These are phyloP conservation scores for Kodamaea nitidulidarum DNA, from an alignment of 805 yeast genomes.

Conservation along the genomic window DNA sequence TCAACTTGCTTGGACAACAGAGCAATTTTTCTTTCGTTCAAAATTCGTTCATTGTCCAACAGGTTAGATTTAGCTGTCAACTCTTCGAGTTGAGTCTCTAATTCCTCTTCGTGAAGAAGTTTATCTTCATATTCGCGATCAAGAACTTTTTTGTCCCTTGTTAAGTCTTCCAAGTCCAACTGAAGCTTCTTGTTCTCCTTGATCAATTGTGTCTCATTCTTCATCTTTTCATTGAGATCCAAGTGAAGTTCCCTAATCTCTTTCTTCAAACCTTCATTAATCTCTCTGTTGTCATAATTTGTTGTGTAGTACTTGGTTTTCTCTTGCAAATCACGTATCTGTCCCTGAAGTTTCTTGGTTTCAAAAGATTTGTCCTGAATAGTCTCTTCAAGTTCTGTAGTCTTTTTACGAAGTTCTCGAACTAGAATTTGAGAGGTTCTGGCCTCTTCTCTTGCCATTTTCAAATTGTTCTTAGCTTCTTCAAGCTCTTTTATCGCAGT, in stretches of 20 bases:
- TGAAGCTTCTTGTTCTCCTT: slow-evolving; percentile 60
- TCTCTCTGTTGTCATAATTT: slow-evolving; percentile 37
- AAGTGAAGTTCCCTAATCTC: slow-evolving; percentile 53
- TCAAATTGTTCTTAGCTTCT: slow-evolving; percentile 40
- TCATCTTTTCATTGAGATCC: slow-evolving; percentile 51
- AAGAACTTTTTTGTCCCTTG: slow-evolving; percentile 21
- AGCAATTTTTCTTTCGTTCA: slow-evolving; percentile 33
- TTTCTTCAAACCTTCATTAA: slow-evolving; percentile 42
- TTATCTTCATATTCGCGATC: slow-evolving; percentile 32
- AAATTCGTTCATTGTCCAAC: slow-evolving; percentile 32
- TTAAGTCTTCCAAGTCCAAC: slow-evolving; percentile 51
- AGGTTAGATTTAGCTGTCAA: slow-evolving; percentile 25
- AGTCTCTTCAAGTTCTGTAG: slow-evolving; percentile 50
- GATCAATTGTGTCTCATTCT: slow-evolving; percentile 61
- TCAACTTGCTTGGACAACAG: slow-evolving; percentile 47
- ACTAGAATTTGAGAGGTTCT: slow-evolving; percentile 50
- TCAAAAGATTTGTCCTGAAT: slow-evolving; percentile 57
- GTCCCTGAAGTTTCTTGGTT: slow-evolving; percentile 45
- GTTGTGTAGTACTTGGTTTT: slow-evolving; percentile 51
- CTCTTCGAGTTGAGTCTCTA: slow-evolving; percentile 28
- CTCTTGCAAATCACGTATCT: slow-evolving; percentile 49
- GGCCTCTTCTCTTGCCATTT: slow-evolving; percentile 48
- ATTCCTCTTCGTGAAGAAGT: slow-evolving; percentile 39
- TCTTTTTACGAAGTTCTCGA: slow-evolving; percentile 48
- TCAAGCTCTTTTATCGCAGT: slow-evolving; percentile 47